Evolutionary conservation across 108 stramenopile genomes (phyloP), one percentile per base, ranked within the genome.

Genomic region (Ochromonas danica): DNA sequence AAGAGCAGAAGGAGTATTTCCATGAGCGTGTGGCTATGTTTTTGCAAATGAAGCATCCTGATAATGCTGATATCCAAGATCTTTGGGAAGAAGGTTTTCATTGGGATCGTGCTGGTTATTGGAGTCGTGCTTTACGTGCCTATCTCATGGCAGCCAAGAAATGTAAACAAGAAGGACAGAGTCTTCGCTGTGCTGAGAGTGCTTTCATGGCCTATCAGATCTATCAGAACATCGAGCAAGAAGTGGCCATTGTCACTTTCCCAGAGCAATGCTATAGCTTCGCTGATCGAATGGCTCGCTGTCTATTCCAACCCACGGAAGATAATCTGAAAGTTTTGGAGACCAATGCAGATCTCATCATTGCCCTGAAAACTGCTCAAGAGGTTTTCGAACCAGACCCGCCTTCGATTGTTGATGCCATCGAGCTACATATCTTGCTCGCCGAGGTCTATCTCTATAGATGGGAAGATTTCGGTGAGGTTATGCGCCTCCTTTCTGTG

Each of bases 1-100:
- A 67, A 6, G 63, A 67, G 6, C 63, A 67, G 25, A 22, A 33
- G 17, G 31, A 31, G 35, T 33, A 67, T 67, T 67, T 67, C 17
- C 63, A 67, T 36, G 63, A 33, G 25, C 17, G 30, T 31, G 31
- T 67, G 17, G 63, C 63, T 28, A 28, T 31, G 31, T 67, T 14
- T 67, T 67, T 67, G 51, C 22, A 10, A 22, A 17, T 57, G 51
- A 57, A 17, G 51, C 22, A 10, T 22, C 17, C 17, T 22, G 22
- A 57, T 10, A 57, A 22, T 22, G 51, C 10, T 22, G 51, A 57
- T 22, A 57, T 57, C 17, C 10, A 57, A 10, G 35, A 35, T 28
- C 27, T 67, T 22, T 28, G 25, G 6, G 63, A 67, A 67, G 63
- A 67, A 33, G 63, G 33, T 6, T 67, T 31, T 67, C 63, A 67